These are phyloP conservation scores for Apiotrichum sp. DNA, from an alignment of 1,284 basidiomycete species.

Conservation along the genomic window DNA sequence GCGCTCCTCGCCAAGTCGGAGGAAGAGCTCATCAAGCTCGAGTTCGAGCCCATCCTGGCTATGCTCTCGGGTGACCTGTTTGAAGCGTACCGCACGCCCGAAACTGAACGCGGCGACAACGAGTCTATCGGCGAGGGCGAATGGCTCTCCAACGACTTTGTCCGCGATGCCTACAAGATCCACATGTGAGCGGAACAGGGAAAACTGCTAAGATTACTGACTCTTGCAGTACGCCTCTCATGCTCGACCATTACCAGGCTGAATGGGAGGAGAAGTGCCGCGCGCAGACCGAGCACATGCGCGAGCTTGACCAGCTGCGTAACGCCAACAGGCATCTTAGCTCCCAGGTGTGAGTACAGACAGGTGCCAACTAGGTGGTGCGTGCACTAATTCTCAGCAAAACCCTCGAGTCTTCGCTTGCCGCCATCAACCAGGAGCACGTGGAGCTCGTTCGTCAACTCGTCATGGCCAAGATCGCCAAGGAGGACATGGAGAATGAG, in stretches of 20 bases:
- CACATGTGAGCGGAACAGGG: constrained; percentile 53
- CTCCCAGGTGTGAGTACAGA: constrained; percentile 65
- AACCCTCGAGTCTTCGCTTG: constrained; percentile 65
- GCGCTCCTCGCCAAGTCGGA: constrained; percentile 84
- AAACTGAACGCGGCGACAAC: constrained; percentile 19
- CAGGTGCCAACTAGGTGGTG: no score
- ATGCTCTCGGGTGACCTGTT: constrained; percentile 77
- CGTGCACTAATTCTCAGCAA: constrained; percentile 52
- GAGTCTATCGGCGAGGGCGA: constrained; percentile 14
- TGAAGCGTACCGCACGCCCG: constrained; percentile 62
- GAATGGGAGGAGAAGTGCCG: constrained; percentile 72
- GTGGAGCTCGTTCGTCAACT: constrained; percentile 67
- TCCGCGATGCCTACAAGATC: constrained; percentile 73
- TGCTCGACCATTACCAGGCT: constrained; percentile 78
- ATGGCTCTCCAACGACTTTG: constrained; percentile 73
- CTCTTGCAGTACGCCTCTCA: constrained; percentile 63
- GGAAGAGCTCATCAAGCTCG: constrained; percentile 64
- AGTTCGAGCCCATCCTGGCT: constrained; percentile 79
- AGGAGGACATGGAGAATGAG: constrained; percentile 84
- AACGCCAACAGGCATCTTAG: constrained; percentile 70
- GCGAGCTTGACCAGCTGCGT: constrained; percentile 72
- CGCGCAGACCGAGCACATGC: constrained; percentile 67
- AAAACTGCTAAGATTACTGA: neutral
- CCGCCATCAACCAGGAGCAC: constrained; percentile 56
- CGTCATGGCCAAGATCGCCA: constrained; percentile 73